Conservation (phyloP, 495 filamentous ascomycete genomes). For the Aspergillus incahuasiensis region DNA sequence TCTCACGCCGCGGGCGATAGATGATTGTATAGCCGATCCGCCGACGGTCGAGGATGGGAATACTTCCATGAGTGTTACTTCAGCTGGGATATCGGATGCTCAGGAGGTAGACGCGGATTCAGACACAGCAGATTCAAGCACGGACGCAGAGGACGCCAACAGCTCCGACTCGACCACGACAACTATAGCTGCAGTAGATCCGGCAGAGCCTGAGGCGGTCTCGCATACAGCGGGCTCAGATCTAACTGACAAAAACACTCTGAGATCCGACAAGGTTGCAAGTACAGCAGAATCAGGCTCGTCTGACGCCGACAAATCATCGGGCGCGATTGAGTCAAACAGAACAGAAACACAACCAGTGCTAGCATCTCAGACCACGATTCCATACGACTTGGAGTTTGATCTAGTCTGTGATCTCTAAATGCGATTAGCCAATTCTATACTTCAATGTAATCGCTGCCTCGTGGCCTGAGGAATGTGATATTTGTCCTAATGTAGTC, state of each 20-base stretch:
- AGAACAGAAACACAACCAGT: background rate
- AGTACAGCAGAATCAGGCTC: background rate
- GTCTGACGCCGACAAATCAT: background rate
- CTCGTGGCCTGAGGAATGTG: conserved; percentile 22
- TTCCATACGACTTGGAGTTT: conserved; percentile 14
- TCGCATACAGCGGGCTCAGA: background rate
- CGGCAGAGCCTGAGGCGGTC: background rate
- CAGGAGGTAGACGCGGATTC: background rate
- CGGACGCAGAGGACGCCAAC: background rate
- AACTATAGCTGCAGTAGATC: background rate
- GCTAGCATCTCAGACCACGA: conserved; percentile 9
- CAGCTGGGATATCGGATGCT: background rate
- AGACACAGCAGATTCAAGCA: background rate
- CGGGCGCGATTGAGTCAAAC: background rate
- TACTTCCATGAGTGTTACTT: background rate
- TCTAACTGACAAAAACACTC: background rate
- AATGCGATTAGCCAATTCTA: background rate
- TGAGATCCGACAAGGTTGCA: background rate
- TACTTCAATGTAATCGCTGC: background rate
- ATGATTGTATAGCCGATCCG: background rate
- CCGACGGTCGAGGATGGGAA: conserved; percentile 1
- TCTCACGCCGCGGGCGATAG: background rate
- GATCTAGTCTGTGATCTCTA: conserved; percentile 16
- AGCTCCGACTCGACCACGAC: background rate
- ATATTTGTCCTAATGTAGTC: conserved; percentile 13